Percentiles rank a stretch among this genome's conserved stretches.
Evolutionary conservation across 139 green algal species (phyloP).

Genomic region (Haematococcus lacustris): DNA sequence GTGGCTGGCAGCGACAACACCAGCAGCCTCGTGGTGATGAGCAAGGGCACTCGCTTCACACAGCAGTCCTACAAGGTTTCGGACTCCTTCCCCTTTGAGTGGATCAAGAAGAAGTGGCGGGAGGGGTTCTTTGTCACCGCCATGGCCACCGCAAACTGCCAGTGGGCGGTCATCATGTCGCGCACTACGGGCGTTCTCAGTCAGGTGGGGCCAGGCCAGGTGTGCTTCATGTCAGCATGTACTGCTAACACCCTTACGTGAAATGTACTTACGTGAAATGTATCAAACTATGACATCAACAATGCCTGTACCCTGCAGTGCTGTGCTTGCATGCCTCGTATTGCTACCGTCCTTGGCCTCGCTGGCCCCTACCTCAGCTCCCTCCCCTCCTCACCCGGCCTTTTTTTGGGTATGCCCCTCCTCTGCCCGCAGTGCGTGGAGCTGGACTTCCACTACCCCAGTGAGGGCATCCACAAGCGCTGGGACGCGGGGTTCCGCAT

Average conservation of each 20-base stretch:
- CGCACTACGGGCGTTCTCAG: constrained; percentile 88
- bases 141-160: constrained; percentile 78
- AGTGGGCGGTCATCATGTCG: constrained; percentile 97
- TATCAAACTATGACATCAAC: too few relatives aligned
- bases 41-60: constrained; percentile 89
- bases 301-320: too few relatives aligned
- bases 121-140: constrained; percentile 97
- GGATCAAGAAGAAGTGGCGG: constrained; percentile 99
- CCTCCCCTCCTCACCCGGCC: too few relatives aligned
- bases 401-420: too few relatives aligned
- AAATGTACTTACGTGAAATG: too few relatives aligned
- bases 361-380: too few relatives aligned
- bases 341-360: too few relatives aligned
- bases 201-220: constrained; percentile 69
- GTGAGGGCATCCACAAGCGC: constrained; percentile 93
- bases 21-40: constrained; percentile 79
- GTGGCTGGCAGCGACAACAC: constrained; percentile 76
- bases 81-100: constrained; percentile 98
- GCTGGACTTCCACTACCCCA: constrained; percentile 98
- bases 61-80: constrained; percentile 95
- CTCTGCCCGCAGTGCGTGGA: constrained; percentile 78
- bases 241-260: too few relatives aligned
- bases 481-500: constrained; percentile 95
- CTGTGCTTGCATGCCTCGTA: too few relatives aligned
- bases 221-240: too few relatives aligned